Percentiles rank a stretch among this genome's conserved stretches.
Conservation (phyloP, 2,329 filamentous ascomycete species). For the Rasamsonia emersonii region DNA sequence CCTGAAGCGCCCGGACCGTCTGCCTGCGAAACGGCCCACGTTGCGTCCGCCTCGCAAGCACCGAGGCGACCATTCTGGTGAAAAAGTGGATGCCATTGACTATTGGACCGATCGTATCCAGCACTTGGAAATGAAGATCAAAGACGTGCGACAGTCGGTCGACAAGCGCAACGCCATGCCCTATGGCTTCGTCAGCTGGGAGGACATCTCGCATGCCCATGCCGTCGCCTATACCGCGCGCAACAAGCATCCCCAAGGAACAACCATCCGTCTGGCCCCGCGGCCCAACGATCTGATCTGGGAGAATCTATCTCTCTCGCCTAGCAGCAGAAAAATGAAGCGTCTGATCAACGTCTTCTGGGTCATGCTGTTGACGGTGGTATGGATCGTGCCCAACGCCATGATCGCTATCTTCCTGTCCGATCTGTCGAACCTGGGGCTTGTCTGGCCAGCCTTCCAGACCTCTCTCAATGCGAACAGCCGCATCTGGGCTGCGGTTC, state of each 20-base stretch:
- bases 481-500: conserved; percentile 72
- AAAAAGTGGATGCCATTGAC: conserved; percentile 88
- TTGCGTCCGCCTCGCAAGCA: conserved; percentile 78
- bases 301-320: conserved; percentile 76
- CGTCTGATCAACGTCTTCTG: conserved; percentile 74
- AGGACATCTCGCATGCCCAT: conserved; percentile 80
- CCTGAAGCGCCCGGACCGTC: conserved; percentile 71
- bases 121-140: conserved; percentile 73
- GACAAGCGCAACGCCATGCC: conserved; percentile 82
- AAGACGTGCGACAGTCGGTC: conserved; percentile 68
- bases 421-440: conserved; percentile 70
- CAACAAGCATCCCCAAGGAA: conserved; percentile 70
- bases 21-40: conserved; percentile 67
- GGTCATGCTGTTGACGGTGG: conserved; percentile 67
- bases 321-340: conserved; percentile 60
- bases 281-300: conserved; percentile 89
- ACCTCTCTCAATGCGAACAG: conserved; percentile 53
- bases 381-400: conserved; percentile 89
- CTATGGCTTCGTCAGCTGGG: conserved; percentile 91
- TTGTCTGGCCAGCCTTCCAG: conserved; percentile 70
- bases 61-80: conserved; percentile 54
- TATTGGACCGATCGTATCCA: conserved; percentile 82
- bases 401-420: conserved; percentile 90
- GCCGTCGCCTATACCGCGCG: conserved; percentile 73
- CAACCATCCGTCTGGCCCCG: conserved; percentile 70